Conservation (phyloP, 1,284 basidiomycete genomes). For the Cystobasidium pallidum region DNA sequence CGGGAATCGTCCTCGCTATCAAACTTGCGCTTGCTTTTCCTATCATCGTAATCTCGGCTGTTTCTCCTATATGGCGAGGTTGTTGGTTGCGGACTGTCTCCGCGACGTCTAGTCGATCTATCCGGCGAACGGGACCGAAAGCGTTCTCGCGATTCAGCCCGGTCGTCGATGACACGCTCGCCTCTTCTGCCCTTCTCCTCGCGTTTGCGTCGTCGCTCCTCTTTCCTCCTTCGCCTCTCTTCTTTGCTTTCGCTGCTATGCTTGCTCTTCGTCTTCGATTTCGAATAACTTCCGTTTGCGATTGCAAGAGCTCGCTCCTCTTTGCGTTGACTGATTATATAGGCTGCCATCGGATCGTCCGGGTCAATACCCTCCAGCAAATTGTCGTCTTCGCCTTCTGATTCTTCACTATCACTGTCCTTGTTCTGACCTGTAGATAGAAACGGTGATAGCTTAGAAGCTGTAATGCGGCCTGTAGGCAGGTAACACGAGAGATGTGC, state of each 20-base stretch:
- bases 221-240: slow-evolving; percentile 48
- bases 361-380: slow-evolving; percentile 78
- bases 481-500: slow-evolving; percentile 38
- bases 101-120: neutral
- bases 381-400: slow-evolving; percentile 67
- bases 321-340: slow-evolving; percentile 58
- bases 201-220: slow-evolving; percentile 33
- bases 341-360: slow-evolving; percentile 97
- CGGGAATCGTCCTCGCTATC: neutral
- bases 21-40: neutral
- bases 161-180: neutral
- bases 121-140: slow-evolving; percentile 5
- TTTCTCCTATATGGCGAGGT: neutral
- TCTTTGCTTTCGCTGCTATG: slow-evolving; percentile 51
- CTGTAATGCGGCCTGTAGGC: slow-evolving; percentile 8
- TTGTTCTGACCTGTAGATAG: slow-evolving; percentile 37
- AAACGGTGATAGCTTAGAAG: neutral
- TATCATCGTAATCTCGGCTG: slow-evolving; percentile 5
- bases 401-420: slow-evolving; percentile 52
- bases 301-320: slow-evolving; percentile 48
- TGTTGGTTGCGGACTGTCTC: neutral
- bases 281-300: slow-evolving; percentile 43
- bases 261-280: slow-evolving; percentile 48
- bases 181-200: slow-evolving; percentile 39
- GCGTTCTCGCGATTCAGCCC: slow-evolving; percentile 1